A percentile compares a stretch with the other conserved stretches of the same genome.
These are phyloP conservation scores for Lojkania enalia DNA, from an alignment of 2,329 filamentous ascomycete genomes.

Conservation along the genomic window DNA sequence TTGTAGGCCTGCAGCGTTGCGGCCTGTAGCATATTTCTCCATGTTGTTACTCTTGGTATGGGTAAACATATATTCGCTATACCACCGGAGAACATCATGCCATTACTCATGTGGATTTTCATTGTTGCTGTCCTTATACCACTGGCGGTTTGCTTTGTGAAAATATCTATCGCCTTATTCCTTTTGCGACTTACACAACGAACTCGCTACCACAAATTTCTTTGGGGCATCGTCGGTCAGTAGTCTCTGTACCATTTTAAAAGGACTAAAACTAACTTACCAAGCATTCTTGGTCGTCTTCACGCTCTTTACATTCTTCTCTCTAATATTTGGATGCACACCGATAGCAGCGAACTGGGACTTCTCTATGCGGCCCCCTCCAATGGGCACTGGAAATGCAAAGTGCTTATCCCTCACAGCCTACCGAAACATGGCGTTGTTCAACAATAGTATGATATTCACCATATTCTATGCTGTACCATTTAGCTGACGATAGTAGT, in stretches of 20 bases:
- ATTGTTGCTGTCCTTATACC: slow-evolving; percentile 44
- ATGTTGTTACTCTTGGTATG: slow-evolving; percentile 35
- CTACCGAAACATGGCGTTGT: slow-evolving; percentile 48
- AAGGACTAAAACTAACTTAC: background rate
- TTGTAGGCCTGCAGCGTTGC: slow-evolving; percentile 7
- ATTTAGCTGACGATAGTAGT: slow-evolving; percentile 12
- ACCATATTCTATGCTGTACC: background rate
- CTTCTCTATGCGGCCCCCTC: slow-evolving; percentile 10
- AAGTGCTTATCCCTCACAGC: slow-evolving; percentile 36
- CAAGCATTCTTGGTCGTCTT: slow-evolving; percentile 33
- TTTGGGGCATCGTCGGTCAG: slow-evolving; percentile 47
- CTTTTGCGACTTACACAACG: slow-evolving; percentile 47
- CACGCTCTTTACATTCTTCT: slow-evolving; percentile 45
- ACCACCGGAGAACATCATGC: slow-evolving; percentile 29
- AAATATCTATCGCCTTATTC: slow-evolving; percentile 52
- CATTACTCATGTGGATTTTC: slow-evolving; percentile 46
- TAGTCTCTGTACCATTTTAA: too few relatives aligned
- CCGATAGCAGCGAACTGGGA: slow-evolving; percentile 51
- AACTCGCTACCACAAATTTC: slow-evolving; percentile 40
- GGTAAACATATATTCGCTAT: slow-evolving; percentile 48
- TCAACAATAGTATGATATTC: slow-evolving; percentile 43
- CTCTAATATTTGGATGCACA: slow-evolving; percentile 34
- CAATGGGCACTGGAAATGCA: slow-evolving; percentile 10
- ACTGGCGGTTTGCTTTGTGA: slow-evolving; percentile 46
- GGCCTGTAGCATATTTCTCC: slow-evolving; percentile 9